A percentile compares a stretch with the other conserved stretches of the same genome.
Evolutionary conservation across 177 flowering plant species (phyloP).

Genomic region (Vitis hybrid): DNA sequence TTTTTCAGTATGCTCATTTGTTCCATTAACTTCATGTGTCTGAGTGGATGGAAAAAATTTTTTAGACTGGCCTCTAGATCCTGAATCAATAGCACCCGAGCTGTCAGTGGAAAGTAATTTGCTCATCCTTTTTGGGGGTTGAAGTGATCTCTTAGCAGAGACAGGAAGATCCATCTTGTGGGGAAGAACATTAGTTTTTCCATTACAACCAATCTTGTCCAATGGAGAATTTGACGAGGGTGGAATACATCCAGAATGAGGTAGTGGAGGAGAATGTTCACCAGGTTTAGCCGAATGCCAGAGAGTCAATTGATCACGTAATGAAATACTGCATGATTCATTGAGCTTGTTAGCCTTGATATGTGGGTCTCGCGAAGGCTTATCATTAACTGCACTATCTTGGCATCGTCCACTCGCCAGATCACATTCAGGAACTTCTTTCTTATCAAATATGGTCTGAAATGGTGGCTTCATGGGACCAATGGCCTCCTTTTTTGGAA

Average conservation of each 20-base stretch:
- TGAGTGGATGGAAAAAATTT: too few relatives aligned
- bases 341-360: background rate
- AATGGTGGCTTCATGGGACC: slow-evolving; percentile 1
- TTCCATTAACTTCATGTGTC: too few relatives aligned
- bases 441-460: slow-evolving; percentile 7
- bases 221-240: background rate
- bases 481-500: slow-evolving; percentile 8
- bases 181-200: slow-evolving; percentile 2
- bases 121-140: too few relatives aligned
- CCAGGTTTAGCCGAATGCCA: too few relatives aligned
- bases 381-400: slow-evolving; percentile 11
- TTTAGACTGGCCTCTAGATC: too few relatives aligned
- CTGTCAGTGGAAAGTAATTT: too few relatives aligned
- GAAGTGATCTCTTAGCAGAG: background rate
- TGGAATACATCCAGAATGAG: background rate
- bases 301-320: background rate
- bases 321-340: background rate
- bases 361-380: background rate
- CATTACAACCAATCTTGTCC: background rate
- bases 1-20: too few relatives aligned
- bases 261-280: background rate
- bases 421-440: background rate
- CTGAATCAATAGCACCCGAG: too few relatives aligned
- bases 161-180: background rate
- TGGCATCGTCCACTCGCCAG: background rate